A percentile compares a stretch with the other conserved stretches of the same genome.
Evolutionary conservation across 805 yeast species (phyloP).

Genomic region (Saccharomycopsis fodiens): DNA sequence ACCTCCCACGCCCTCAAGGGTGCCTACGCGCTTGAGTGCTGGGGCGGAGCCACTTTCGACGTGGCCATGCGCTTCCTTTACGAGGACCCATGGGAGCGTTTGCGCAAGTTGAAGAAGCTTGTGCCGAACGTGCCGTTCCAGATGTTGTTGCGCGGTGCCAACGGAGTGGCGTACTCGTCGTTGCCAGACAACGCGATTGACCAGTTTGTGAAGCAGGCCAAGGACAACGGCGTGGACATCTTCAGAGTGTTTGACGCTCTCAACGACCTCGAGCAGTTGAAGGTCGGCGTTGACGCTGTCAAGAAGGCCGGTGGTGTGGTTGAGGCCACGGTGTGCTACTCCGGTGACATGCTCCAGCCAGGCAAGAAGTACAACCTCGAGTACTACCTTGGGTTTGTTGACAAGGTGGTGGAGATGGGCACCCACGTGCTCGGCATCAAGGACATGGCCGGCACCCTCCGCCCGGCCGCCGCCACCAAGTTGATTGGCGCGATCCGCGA

Average conservation of each 20-base stretch:
- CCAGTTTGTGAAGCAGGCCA: constrained; percentile 92
- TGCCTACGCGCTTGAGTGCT: constrained; percentile 94
- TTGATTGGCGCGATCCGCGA: constrained; percentile 77
- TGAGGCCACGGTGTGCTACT: constrained; percentile 96
- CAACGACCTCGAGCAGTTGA: constrained; percentile 92
- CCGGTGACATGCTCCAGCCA: constrained; percentile 96
- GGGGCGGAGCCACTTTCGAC: constrained; percentile 99
- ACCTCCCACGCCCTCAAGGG: constrained; percentile 86
- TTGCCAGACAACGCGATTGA: constrained; percentile 98
- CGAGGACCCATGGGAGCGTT: constrained; percentile 98
- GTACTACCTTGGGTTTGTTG: constrained; percentile 78
- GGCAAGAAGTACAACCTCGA: constrained; percentile 94
- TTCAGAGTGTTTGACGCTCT: constrained; percentile 97
- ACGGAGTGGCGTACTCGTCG: constrained; percentile 97
- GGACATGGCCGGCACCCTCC: constrained; percentile 99
- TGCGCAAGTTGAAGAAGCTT: constrained; percentile 74
- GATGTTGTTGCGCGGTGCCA: constrained; percentile 98
- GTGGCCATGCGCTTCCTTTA: constrained; percentile 97
- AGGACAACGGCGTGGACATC: constrained; percentile 92
- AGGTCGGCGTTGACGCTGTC: constrained; percentile 97
- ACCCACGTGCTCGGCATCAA: constrained; percentile 96
- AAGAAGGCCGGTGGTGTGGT: constrained; percentile 98
- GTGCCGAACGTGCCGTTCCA: constrained; percentile 99
- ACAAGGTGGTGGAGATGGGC: constrained; percentile 83
- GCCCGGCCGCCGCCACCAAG: constrained; percentile 85